phyloP scores from a whole-genome alignment of 2,329 filamentous ascomycete genomes.

The Cladosporium phlei region DNA sequence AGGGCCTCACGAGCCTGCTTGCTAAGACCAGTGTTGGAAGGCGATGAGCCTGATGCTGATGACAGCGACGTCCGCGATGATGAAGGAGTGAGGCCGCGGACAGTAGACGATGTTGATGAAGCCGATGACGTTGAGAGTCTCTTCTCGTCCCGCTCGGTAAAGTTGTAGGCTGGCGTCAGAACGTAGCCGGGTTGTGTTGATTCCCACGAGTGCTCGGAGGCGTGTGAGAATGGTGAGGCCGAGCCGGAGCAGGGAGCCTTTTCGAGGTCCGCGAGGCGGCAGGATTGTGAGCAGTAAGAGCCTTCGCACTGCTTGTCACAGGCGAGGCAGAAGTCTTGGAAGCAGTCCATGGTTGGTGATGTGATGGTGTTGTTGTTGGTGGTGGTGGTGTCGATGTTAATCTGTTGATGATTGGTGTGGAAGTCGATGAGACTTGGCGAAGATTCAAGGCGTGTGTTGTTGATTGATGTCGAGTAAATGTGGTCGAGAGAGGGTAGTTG shows the following conservation, averaged over 20 bases:
- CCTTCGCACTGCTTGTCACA: conserved; percentile 85
- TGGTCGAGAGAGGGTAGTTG: neutral
- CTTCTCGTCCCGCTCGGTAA: conserved; percentile 43
- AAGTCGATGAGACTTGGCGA: neutral
- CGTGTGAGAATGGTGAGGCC: conserved; percentile 43
- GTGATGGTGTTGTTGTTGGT: conserved; percentile 1
- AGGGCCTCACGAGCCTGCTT: conserved; percentile 75
- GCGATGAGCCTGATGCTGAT: conserved; percentile 62
- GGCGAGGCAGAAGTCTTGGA: conserved; percentile 86
- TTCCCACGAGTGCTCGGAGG: conserved; percentile 6
- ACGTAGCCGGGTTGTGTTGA: conserved; percentile 14
- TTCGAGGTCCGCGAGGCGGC: conserved; percentile 82
- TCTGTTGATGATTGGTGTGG: neutral
- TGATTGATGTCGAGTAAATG: neutral
- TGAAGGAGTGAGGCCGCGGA: conserved; percentile 51
- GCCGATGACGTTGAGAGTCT: conserved; percentile 16
- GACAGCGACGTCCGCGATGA: conserved; percentile 81
- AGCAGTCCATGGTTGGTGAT: conserved; percentile 56
- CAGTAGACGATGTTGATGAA: conserved; percentile 34
- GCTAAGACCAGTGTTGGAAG: conserved; percentile 53
- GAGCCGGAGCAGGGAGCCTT: conserved; percentile 48
- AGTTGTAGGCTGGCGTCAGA: conserved; percentile 36
- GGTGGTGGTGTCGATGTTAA: neutral
- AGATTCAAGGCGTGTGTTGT: neutral
- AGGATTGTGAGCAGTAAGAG: conserved; percentile 88